Base-by-base conservation (phyloP, 2,329 filamentous ascomycete genomes). In the Aphanoascus verrucosus region DNA sequence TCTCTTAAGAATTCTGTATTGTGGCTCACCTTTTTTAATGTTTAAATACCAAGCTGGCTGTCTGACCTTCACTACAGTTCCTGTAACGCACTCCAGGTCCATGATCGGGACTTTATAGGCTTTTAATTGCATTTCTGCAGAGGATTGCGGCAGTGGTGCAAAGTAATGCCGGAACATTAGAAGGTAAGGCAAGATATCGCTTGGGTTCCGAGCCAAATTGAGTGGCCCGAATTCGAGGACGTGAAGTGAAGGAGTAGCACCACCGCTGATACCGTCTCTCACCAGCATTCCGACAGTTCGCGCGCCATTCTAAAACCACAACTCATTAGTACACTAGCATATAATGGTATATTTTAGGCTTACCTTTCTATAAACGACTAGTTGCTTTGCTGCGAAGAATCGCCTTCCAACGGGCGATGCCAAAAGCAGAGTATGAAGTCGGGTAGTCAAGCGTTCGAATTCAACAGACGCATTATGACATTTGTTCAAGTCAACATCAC, bases 131-230 rank as follows among this genome's bases (percentile, higher is more conserved):
- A 94, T 80, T 17, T 88, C 79, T 55, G 77, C 78, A 60, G 81
- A 82, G 14, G 73, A 75, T 51, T 82, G 79, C 1, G 88, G 85
- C 0, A 94, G 67, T 11, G 78, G 74, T 9, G 83, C 79, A 60
- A 94, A 81, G 44, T 83, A 74, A 41, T 76, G 75, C 12, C 86
- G 79, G 65, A 93, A 88, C 0, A 73, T 72, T 3, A 85, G 79
- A 1, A 94, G 71, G 64, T 90, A 97, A 0, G 93, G 90, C 9
- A 98, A 74, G 35, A 94, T 76, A 64, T 97, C 91, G n/a, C 84
- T 87, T 14, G 86, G 81, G 62, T 90, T 83, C 37, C 88, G 80
- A 53, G 81, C 80, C 54, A 82, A 78, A 54, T 85, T 78, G 38
- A 81, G 73, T 1, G 83, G 79, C 57, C 79, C 83, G 58, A 96